Conservation (phyloP, 1,139 yeast species). For the Magnusiomyces clavatus region DNA sequence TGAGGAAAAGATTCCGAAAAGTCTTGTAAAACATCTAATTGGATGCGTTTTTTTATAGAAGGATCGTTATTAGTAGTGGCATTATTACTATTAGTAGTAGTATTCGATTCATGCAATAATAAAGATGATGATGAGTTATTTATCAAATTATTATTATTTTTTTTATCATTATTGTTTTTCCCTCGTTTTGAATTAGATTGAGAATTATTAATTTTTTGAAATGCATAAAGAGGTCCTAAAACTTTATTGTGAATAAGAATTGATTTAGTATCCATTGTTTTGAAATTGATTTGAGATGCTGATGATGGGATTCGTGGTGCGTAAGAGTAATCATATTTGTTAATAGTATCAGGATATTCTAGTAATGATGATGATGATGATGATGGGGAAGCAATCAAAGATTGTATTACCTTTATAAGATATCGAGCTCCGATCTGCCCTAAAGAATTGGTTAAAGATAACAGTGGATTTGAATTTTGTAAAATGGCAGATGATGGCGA, state of each 20-base stretch:
- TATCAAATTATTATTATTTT: no score
- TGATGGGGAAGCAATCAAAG: not conserved
- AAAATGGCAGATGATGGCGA: no score
- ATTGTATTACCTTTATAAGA: constrained; percentile 41
- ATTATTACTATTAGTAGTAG: no score
- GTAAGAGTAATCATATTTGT: constrained; percentile 37
- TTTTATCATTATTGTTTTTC: constrained; percentile 5
- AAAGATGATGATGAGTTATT: no score
- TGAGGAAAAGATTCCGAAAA: constrained; percentile 4
- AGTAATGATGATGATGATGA: constrained; percentile 5
- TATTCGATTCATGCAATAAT: no score
- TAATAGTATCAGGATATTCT: constrained; percentile 6
- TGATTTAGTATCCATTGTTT: constrained; percentile 30
- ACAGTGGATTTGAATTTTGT: constrained; percentile 26
- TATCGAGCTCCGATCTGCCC: constrained; percentile 55
- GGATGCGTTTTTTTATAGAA: constrained; percentile 8
- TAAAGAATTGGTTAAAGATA: constrained; percentile 40
- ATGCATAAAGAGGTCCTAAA: constrained; percentile 52
- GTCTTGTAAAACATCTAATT: constrained; percentile 8
- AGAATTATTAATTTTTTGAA: constrained; percentile 30
- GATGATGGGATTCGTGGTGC: constrained; percentile 49
- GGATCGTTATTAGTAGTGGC: no score
- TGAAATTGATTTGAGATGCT: constrained; percentile 44
- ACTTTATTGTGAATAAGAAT: constrained; percentile 45
- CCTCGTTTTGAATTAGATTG: constrained; percentile 8